Evolutionary conservation across 2,329 filamentous ascomycete genomes (phyloP), one percentile per base, ranked within the genome.

Genomic region (Orbilia brochopaga): DNA sequence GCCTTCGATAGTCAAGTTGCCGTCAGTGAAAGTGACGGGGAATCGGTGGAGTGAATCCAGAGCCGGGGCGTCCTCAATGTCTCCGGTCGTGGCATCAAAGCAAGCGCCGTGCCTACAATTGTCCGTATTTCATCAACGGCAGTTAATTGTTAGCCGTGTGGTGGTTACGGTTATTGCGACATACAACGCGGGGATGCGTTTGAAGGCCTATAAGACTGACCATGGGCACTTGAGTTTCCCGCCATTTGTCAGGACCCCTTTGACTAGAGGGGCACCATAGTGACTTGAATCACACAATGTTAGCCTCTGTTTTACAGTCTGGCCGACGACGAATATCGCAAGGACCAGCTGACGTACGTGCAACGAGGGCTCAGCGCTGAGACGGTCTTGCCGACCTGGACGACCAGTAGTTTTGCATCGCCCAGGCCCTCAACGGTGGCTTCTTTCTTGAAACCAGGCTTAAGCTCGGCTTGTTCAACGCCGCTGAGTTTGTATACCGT

Each of bases 1-100:
- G 23, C 89, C 92, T 44, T 88, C 88, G 74, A 99, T 86, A 79
- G 92, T 97, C 1, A 97, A 87, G 3, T 85, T 88, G 32, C 91
- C 92, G 76, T 94, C 87, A 77, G 89, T 92, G 79, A 96, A 88
- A 32, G 86, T 82, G 32, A 97, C 83, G 59, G 91, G 87, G 81
- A 95, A 99, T 56, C 88, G 88, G 51, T 90, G 85, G 24, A 99
- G 82, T n/a, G 90, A 85, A 77, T 97, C 91, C 24, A 96, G 85
- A 1, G 91, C 94, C 0, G 94, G 94, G 0, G 93, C 92, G 78
- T 97, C 91, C 81, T 99, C 94, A 69, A 97, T 90, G 77, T 99
- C 94, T 59, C 94, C 94, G 4, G 90, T 95, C 63, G 85, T 85
- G 74, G 91, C 87, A 74, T 91, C 94, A 82, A 97, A 99, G 83